Base-by-base conservation (phyloP, 2,329 filamentous ascomycete genomes). In the Colletotrichum lindemuthianum region DNA sequence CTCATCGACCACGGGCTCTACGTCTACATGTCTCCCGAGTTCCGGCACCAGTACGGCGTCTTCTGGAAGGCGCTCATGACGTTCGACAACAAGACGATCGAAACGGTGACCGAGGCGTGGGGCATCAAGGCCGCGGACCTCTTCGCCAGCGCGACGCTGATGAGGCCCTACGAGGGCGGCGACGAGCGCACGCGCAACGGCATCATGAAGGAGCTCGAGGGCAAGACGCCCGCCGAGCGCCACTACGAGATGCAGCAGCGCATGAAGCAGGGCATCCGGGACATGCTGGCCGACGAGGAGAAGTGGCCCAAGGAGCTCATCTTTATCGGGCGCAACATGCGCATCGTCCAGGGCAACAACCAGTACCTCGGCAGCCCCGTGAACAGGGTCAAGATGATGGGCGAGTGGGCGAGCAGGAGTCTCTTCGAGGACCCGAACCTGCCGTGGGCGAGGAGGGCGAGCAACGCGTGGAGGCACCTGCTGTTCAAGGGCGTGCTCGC, bases 1-100 rank as follows among this genome's bases (percentile, higher is more conserved):
- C 88, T 99, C 40, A 97, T 99, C 74, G 96, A 99, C 77, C 96
- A 99, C 77, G 96, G 96, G 0, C 87, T 99, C 6, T 99, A 99
- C 79, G 92, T 98, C 60, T 90, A 92, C 76, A 96, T 98, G 92
- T 84, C 87, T 32, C 90, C 91, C 1, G 82, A 87, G 65, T 97
- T 98, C 80, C 87, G 93, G 10, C 90, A 90, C 72, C 88, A 98
- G 75, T 98, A 98, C 76, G 89, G 90, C 15, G 82, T 87, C 4
- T 96, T 99, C 81, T 99, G 96, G 96, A 97, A 96, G 77, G 90
- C 91, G 0, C 86, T 99, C 10, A 88, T 98, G 82, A 93, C 93
- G 0, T 96, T 98, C 70, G 96, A 99, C 82, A 97, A 97, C 78
- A 81, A 85, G 24, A 92, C 91, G 2, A 89, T 98, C 57, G 76